Evolutionary conservation across 2,329 filamentous ascomycete genomes (phyloP), one percentile per base, ranked within the genome.

Genomic region (Colletotrichum shisoi): DNA sequence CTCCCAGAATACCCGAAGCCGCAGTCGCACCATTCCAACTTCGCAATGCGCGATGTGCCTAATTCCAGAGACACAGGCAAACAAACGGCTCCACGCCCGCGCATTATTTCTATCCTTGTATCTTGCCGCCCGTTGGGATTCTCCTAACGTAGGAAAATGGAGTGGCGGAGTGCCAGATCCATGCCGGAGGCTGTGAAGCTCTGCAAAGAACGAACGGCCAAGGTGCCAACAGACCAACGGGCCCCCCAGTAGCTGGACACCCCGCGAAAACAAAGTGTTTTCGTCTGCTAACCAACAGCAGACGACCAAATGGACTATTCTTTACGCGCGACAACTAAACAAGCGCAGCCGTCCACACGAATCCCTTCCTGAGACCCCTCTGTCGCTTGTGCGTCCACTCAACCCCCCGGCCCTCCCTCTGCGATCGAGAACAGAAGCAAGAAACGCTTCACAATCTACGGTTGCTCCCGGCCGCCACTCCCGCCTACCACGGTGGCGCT

Each of bases 141-240:
- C 46, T 15, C 12, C 11, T 39, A 39, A 42, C 11, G 17, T 11
- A 15, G 34, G 31, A 15, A 27, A 19, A 3, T 24, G 19, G 7
- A 51, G 45, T 42, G 57, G 57, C 45, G 34, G 45, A 51, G 45
- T 56, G 40, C 19, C 24, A n/a, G 27, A 42, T 51, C 49, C 59
- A 52, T 37, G 15, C n/a, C 11, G 27, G 66, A 62, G 66, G 62
- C 66, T 67, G 66, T 62, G 63, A 68, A 62, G 54, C 37, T 52
- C 34, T 31, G 59, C 24, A 31, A 56, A 37, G 19, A 27, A 40
- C 21, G 46, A 44, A 31, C n/a, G 39, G 39, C 39, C 51, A 31
- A 52, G 27, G 3, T 19, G n/a, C 34, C 49, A 34, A 34, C 34
- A 31, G 31, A 48, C 44, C 44, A 61, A 44, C 24, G 24, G 2